A percentile compares a stretch with the other conserved stretches of the same genome.
These are phyloP conservation scores for Ramalina intermedia DNA, from an alignment of 495 filamentous ascomycete species.

Conservation along the genomic window DNA sequence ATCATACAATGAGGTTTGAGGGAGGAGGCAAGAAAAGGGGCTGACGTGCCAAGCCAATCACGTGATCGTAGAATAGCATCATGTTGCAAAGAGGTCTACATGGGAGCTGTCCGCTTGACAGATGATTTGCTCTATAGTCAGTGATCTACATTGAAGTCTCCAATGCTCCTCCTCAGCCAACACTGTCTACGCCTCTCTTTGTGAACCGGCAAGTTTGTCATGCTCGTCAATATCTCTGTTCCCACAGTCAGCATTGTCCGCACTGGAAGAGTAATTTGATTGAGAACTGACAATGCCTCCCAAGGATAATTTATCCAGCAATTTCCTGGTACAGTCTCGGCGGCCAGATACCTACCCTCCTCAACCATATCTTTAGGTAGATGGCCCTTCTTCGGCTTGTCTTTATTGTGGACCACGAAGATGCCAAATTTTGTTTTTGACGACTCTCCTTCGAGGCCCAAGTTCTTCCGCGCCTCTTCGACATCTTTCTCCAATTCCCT, in stretches of 20 bases:
- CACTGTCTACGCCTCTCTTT: not conserved
- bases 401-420: constrained; percentile 95
- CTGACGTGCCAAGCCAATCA: too few relatives aligned
- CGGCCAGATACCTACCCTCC: constrained; percentile 66
- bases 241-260: constrained; percentile 9
- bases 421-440: constrained; percentile 74
- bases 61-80: too few relatives aligned
- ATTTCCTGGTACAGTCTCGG: constrained; percentile 64
- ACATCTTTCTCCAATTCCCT: constrained; percentile 94
- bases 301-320: constrained; percentile 99
- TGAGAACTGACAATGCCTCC: constrained; percentile 61
- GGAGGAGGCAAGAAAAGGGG: too few relatives aligned
- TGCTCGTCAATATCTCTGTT: constrained; percentile 81
- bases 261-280: not conserved
- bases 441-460: constrained; percentile 44
- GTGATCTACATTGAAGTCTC: not conserved
- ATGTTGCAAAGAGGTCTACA: too few relatives aligned
- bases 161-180: not conserved
- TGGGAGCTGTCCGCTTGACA: not conserved
- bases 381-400: constrained; percentile 83
- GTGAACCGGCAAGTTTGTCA: constrained; percentile 47
- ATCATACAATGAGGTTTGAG: too few relatives aligned
- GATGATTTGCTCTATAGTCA: not conserved
- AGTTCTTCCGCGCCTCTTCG: constrained; percentile 55
- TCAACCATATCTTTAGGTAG: constrained; percentile 70